Conservation (phyloP, 2,329 filamentous ascomycete species). For the Pseudogymnoascus sp. region DNA sequence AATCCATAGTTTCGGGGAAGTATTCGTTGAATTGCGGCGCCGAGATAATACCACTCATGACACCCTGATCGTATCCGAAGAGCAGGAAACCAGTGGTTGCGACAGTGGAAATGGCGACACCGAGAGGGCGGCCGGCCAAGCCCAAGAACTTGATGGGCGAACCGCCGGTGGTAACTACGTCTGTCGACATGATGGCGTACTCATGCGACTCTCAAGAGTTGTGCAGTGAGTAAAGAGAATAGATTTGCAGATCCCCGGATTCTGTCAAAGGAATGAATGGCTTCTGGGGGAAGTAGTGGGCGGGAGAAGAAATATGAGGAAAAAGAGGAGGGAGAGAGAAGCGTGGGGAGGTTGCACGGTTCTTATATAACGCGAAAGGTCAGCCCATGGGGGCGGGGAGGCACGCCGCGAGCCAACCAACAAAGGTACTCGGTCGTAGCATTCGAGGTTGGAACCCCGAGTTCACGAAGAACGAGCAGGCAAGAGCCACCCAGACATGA, state of each 20-base stretch:
- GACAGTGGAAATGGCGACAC: conserved; percentile 60
- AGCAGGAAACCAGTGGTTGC: conserved; percentile 75
- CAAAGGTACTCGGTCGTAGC: not conserved
- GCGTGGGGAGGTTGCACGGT: not conserved
- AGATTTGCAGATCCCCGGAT: not conserved
- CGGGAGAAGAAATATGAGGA: not conserved
- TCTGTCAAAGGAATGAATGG: not conserved
- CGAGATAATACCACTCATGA: conserved; percentile 70
- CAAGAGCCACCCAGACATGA: not conserved
- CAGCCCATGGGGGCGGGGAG: not conserved
- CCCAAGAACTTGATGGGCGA: conserved; percentile 45
- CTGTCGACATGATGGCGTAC: not conserved
- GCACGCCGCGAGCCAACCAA: not conserved
- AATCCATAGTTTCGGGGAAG: conserved; percentile 64
- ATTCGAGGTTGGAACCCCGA: conserved; percentile 1
- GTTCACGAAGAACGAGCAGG: not conserved
- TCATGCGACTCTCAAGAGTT: conserved; percentile 3
- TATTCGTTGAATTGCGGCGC: conserved; percentile 69
- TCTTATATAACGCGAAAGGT: not conserved
- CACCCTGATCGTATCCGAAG: conserved; percentile 83
- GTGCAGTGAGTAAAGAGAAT: not conserved
- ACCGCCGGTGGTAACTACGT: not conserved
- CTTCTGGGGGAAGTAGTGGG: not conserved
- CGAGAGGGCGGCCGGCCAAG: conserved; percentile 56
- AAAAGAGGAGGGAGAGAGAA: not conserved